Percentiles rank a stretch among this genome's conserved stretches.
These are phyloP conservation scores for Beauveria sp. DNA, from an alignment of 2,329 filamentous ascomycete genomes.

Conservation along the genomic window DNA sequence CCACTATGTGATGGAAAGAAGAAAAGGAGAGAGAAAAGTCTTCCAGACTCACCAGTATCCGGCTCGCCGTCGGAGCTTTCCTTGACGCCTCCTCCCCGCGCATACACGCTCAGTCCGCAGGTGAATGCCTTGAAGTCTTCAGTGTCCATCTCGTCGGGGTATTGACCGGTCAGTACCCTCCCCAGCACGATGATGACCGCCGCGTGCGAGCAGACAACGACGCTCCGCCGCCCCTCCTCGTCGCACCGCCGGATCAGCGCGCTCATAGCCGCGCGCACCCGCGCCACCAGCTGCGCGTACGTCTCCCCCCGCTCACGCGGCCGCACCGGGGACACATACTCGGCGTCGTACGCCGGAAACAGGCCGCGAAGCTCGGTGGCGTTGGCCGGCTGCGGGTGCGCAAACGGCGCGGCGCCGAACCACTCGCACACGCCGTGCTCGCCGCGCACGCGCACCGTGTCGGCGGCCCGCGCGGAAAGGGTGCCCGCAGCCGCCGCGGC, in stretches of 20 bases:
- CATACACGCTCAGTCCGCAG: conserved; percentile 65
- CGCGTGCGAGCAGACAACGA: conserved; percentile 83
- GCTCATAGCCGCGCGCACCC: conserved; percentile 62
- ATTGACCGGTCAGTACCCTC: conserved; percentile 66
- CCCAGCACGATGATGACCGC: conserved; percentile 84
- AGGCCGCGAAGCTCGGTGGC: conserved; percentile 53
- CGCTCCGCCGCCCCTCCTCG: conserved; percentile 55
- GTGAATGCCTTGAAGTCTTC: conserved; percentile 85
- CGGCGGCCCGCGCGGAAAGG: conserved; percentile 10
- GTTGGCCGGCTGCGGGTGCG: conserved; percentile 71
- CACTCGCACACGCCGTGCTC: conserved; percentile 69
- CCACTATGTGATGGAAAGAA: neutral
- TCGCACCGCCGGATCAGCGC: conserved; percentile 69
- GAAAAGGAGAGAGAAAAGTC: neutral
- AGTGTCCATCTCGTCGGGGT: conserved; percentile 62
- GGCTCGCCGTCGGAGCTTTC: neutral
- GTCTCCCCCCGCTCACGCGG: conserved; percentile 70
- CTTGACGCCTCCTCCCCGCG: neutral
- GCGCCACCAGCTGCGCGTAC: conserved; percentile 70
- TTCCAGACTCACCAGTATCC: conserved; percentile 5
- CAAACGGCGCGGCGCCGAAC: conserved; percentile 80
- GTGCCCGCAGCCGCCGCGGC: neutral
- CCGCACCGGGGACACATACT: conserved; percentile 54
- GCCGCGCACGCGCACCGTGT: conserved; percentile 38
- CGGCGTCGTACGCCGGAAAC: conserved; percentile 56